These are phyloP conservation scores for Corymbia calophylla DNA, from an alignment of 441 rosid genomes.

Conservation along the genomic window DNA sequence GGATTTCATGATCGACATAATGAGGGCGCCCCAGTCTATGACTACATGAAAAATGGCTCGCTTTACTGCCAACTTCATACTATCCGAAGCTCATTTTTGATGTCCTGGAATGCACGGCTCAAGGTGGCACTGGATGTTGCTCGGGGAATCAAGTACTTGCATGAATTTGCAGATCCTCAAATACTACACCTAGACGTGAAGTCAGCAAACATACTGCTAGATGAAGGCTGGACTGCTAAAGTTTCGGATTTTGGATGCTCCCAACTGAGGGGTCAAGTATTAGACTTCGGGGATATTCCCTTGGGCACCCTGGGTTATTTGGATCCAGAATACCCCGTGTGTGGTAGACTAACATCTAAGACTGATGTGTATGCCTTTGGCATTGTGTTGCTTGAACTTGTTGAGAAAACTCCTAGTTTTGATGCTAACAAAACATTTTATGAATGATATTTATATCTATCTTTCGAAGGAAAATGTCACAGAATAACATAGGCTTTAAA, in stretches of 20 bases:
- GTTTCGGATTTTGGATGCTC: conserved; percentile 21
- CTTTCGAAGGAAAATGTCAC: too few relatives aligned
- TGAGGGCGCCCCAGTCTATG: background rate
- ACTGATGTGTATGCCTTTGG: background rate
- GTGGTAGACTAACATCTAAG: background rate
- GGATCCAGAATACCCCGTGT: background rate
- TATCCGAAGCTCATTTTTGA: background rate
- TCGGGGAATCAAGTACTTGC: background rate
- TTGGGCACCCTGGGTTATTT: background rate
- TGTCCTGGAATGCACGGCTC: background rate
- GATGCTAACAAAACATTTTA: too few relatives aligned
- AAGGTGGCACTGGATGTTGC: background rate
- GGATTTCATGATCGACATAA: background rate
- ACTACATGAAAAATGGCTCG: background rate
- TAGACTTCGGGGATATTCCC: background rate
- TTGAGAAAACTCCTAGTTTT: too few relatives aligned
- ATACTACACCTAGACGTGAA: background rate
- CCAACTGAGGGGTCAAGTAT: too few relatives aligned
- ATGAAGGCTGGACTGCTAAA: conserved; percentile 11
- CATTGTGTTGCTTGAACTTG: background rate
- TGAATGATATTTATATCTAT: too few relatives aligned
- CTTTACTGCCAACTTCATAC: background rate
- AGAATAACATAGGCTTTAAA: too few relatives aligned
- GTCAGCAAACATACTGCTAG: conserved; percentile 8
- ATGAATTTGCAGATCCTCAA: background rate